phyloP scores from a whole-genome alignment of 1,139 yeast genomes.

The Blastobotrys elegans region DNA sequence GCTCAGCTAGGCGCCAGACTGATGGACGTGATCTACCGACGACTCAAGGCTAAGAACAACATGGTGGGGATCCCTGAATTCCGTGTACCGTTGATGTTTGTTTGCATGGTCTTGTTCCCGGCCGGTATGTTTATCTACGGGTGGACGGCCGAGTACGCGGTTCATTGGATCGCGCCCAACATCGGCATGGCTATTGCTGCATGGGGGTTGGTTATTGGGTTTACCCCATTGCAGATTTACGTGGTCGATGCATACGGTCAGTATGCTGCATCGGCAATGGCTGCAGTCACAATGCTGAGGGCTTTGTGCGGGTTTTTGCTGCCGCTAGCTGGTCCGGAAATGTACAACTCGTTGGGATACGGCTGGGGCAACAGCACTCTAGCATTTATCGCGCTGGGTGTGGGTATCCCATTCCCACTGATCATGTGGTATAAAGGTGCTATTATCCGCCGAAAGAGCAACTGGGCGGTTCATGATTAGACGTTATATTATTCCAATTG shows the following conservation, averaged over 20 bases:
- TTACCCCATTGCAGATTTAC: constrained; percentile 81
- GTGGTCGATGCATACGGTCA: constrained; percentile 83
- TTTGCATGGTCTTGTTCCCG: constrained; percentile 88
- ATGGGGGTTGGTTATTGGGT: constrained; percentile 85
- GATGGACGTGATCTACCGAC: constrained; percentile 57
- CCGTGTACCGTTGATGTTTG: constrained; percentile 90
- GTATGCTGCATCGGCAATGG: constrained; percentile 86
- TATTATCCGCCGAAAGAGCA: constrained; percentile 39
- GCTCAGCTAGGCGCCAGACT: constrained; percentile 71
- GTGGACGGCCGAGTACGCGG: constrained; percentile 73
- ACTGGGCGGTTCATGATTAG: constrained; percentile 8
- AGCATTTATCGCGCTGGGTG: constrained; percentile 78
- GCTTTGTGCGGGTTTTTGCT: constrained; percentile 85
- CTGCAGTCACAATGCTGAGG: constrained; percentile 83
- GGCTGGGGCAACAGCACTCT: constrained; percentile 82
- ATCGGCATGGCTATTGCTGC: constrained; percentile 81
- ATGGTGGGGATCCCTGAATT: constrained; percentile 45
- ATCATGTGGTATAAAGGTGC: constrained; percentile 70
- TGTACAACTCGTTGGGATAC: constrained; percentile 68
- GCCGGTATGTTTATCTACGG: constrained; percentile 83
- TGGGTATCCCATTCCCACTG: constrained; percentile 72
- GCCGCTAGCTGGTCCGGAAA: constrained; percentile 74
- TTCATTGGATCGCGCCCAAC: constrained; percentile 94
- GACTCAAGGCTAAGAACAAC: constrained; percentile 28
- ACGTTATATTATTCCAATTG: not conserved